Base-by-base conservation (phyloP, 176 grass and related monocot genomes). In the Saccharum spontaneum region DNA sequence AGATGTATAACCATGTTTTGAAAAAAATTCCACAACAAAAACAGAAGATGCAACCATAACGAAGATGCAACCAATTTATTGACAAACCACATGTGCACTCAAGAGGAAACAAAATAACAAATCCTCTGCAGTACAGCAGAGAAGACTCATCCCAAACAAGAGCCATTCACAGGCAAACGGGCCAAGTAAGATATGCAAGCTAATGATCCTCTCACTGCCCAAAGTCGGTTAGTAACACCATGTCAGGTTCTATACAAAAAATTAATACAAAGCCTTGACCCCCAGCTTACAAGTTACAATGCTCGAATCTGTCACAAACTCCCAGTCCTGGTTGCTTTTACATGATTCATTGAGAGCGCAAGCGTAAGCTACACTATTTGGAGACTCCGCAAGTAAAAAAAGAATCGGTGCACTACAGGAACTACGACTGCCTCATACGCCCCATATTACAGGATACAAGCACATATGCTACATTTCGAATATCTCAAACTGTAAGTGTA, bases 191-290 rank as follows among this genome's bases (percentile, higher is more conserved):
- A 37, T 22, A 82, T 26, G 2, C 18, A 16, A 31, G 1, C 49
- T 41, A 40, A 48, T 59, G 7, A 20, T 69, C 62, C 39, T 61
- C n/a, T 61, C 82, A 79, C 66, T 22, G 59, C 80, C 26, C 44
- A 67, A 3, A 28, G 23, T 44, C 49, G 2, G 46, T 69, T 46
- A 67, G 69, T 75, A 30, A n/a, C 24, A 70, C 17, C 50, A 63
- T 65, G 65, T 82, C 83, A 82, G 8, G 63, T 76, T 76, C 40
- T 82, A 76, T 86, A 86, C 88, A 86, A 41, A 20, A 26, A 81
- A 65, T 18, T 26, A 82, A 82, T 64, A 33, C 50, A 24, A 28
- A 65, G 62, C 40, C 45, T 49, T 66, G 10, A 68, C 31, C 52
- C 23, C 71, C 22, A 6, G 18, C 16, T 11, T 36, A 59, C 18